Base-by-base conservation (phyloP, 345 rosid species). In the Noccaea caerulescens region DNA sequence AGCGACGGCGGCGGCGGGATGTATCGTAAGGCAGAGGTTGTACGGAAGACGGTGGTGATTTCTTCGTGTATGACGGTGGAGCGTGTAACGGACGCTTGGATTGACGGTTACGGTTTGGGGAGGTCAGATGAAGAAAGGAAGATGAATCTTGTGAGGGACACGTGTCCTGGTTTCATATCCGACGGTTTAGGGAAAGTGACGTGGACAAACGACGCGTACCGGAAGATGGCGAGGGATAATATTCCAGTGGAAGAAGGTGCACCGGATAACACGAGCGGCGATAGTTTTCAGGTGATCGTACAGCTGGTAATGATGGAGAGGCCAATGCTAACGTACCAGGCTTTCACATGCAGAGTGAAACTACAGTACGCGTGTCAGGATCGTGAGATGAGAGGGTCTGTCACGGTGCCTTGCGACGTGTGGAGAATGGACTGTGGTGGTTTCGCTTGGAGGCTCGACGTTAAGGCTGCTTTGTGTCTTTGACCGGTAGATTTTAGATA, bases 381-480 rank as follows among this genome's bases (percentile, higher is more conserved):
- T 56, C 86, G 78, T 47, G 89, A 80, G 50, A 27, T 27, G 30
- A 81, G 63, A 55, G 75, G 79, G 34, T 84, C 93, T 3, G 55
- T 86, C 8, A 85, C 84, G 43, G 78, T 87, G 72, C 98, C 97
- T 3, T 90, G 98, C 73, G 98, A 92, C 55, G 97, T 81, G 46
- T 92, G 97, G 97, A 79, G 87, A 59, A 84, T 90, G 91, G 84
- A 85, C 54, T 73, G 73, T 1, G 91, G 97, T 8, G 90, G 91
- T 0, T 86, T 84, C 77, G 98, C 91, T 70, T 92, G 96, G 98
- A 82, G 93, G 77, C 81, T 92, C 13, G 98, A 92, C 73, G 81
- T 84, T 45, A 81, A 82, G 58, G 87, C 98, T 12, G 98, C 96
- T 51, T 87, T 90, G 38, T 68, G 83, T 43, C 76, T 86, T 51